phyloP scores from a whole-genome alignment of 2,329 filamentous ascomycete genomes.

The Xylariaceae sp. region DNA sequence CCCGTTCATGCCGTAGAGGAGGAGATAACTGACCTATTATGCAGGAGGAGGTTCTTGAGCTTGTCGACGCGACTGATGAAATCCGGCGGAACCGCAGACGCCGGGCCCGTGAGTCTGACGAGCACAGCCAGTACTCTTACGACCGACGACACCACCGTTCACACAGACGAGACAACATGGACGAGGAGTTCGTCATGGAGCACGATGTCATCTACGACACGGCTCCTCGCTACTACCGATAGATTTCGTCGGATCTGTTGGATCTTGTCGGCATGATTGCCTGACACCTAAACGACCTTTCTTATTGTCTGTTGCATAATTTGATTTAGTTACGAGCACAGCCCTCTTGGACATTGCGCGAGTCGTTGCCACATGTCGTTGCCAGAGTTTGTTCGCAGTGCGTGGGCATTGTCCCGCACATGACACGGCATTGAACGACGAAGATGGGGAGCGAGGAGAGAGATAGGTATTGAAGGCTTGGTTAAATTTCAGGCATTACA shows the following conservation, averaged over 20 bases:
- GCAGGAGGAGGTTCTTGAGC: conserved; percentile 79
- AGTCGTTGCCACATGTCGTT: neutral
- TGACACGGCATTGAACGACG: neutral
- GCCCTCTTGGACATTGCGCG: too few species aligned
- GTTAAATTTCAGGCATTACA: neutral
- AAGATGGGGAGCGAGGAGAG: neutral
- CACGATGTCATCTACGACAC: conserved; percentile 62
- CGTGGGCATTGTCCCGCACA: neutral
- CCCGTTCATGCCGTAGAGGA: neutral
- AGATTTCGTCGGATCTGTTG: neutral
- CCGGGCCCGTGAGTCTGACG: conserved; percentile 50
- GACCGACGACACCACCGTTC: conserved; percentile 39
- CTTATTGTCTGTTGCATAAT: too few species aligned
- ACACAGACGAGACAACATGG: conserved; percentile 38
- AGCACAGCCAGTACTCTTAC: conserved; percentile 52
- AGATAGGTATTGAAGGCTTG: neutral
- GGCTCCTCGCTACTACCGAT: conserved; percentile 16
- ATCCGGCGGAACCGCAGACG: conserved; percentile 62
- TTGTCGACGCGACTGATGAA: conserved; percentile 76
- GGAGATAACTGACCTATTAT: conserved; percentile 30
- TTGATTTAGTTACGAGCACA: too few species aligned
- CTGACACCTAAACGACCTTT: neutral
- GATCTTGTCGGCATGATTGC: too few species aligned
- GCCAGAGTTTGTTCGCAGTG: neutral
- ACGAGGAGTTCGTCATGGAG: conserved; percentile 62